phyloP scores from a whole-genome alignment of 495 filamentous ascomycete species.

The Articulospora tetracladia region DNA sequence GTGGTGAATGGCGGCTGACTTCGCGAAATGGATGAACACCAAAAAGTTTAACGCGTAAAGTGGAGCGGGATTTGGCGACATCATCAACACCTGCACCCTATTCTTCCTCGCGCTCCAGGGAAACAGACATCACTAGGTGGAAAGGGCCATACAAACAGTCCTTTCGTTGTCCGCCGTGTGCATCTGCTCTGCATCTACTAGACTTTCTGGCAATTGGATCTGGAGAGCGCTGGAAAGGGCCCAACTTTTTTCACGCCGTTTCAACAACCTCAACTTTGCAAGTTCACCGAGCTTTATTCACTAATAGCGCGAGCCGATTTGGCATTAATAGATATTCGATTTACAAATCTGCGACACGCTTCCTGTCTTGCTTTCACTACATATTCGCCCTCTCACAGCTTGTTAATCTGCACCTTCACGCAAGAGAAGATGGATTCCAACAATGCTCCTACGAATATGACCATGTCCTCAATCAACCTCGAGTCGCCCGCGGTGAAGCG shows the following conservation, averaged over 20 bases:
- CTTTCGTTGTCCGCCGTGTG: too few relatives aligned
- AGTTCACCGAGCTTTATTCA: too few relatives aligned
- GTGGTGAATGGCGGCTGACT: not conserved
- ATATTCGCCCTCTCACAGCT: not conserved
- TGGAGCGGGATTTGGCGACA: not conserved
- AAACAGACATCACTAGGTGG: not conserved
- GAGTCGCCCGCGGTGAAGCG: constrained; percentile 34
- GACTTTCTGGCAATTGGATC: too few relatives aligned
- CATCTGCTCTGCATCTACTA: too few relatives aligned
- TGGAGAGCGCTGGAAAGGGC: too few relatives aligned
- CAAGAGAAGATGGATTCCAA: constrained; percentile 10
- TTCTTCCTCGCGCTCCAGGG: not conserved
- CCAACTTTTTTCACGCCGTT: not conserved
- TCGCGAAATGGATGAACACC: not conserved
- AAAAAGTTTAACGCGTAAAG: not conserved
- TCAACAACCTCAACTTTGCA: not conserved
- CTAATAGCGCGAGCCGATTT: too few relatives aligned
- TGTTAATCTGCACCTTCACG: not conserved
- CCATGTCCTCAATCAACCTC: not conserved
- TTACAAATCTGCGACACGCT: not conserved
- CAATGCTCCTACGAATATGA: not conserved
- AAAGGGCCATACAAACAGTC: not conserved
- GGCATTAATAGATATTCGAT: too few relatives aligned
- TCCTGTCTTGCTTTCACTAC: not conserved
- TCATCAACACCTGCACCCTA: not conserved